phyloP scores from a whole-genome alignment of 1,284 basidiomycete genomes.

The Anthracocystis panici-leucophaei region DNA sequence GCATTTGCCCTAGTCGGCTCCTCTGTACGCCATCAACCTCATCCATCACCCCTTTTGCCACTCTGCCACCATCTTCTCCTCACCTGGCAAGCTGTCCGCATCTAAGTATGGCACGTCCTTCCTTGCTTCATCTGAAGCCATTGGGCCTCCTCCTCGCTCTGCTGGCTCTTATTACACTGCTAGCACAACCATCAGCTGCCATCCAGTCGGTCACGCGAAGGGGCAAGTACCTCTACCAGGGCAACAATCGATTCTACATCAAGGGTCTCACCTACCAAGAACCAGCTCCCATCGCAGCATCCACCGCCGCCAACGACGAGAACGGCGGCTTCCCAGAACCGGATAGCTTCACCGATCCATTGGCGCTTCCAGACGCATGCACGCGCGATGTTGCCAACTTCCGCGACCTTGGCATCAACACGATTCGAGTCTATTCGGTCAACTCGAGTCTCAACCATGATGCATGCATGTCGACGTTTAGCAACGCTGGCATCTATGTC shows the following conservation, averaged over 20 bases:
- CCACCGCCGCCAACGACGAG: constrained; percentile 73
- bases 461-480: constrained; percentile 82
- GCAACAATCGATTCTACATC: constrained; percentile 83
- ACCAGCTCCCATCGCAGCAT: constrained; percentile 75
- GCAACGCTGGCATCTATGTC: constrained; percentile 84
- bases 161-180: constrained; percentile 10
- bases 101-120: constrained; percentile 15
- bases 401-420: constrained; percentile 72
- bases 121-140: constrained; percentile 6
- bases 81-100: neutral
- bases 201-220: constrained; percentile 69
- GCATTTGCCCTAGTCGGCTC: too few relatives aligned
- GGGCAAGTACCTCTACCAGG: constrained; percentile 83
- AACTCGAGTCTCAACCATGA: constrained; percentile 85
- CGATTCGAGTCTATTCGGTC: constrained; percentile 79
- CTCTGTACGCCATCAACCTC: neutral
- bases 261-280: constrained; percentile 91
- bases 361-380: constrained; percentile 79
- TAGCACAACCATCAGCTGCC: constrained; percentile 17
- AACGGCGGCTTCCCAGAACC: constrained; percentile 77
- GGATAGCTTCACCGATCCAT: constrained; percentile 77
- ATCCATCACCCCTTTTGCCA: neutral
- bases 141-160: constrained; percentile 19
- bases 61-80: neutral
- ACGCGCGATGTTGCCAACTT: constrained; percentile 83